phyloP scores from a whole-genome alignment of 2,329 filamentous ascomycete genomes.

The Teratosphaeria nubilosa region DNA sequence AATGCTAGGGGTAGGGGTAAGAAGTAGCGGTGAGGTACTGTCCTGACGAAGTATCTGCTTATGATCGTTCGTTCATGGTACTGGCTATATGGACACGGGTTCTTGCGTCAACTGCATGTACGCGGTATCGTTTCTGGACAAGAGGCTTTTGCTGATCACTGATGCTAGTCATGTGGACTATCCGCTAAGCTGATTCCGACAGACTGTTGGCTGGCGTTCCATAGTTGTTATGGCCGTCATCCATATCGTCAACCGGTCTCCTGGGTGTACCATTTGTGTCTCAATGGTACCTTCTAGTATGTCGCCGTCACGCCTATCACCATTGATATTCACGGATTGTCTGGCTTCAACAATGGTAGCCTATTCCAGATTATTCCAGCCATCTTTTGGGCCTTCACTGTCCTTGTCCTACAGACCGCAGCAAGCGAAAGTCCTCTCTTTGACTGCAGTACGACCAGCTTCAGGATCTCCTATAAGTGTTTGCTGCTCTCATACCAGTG shows the following conservation, averaged over 20 bases:
- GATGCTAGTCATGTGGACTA: too few species aligned
- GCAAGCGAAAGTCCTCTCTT: background rate
- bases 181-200: too few species aligned
- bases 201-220: too few species aligned
- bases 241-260: background rate
- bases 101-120: too few species aligned
- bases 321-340: background rate
- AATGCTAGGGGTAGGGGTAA: conserved; percentile 39
- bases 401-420: background rate
- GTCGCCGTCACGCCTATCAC: background rate
- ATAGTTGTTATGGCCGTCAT: too few species aligned
- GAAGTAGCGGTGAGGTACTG: conserved; percentile 12
- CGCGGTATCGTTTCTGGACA: too few species aligned
- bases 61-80: too few species aligned
- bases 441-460: background rate
- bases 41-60: too few species aligned
- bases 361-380: background rate
- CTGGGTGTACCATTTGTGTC: background rate
- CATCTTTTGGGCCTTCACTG: background rate
- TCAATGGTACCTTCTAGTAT: background rate
- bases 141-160: too few species aligned
- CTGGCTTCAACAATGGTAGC: background rate
- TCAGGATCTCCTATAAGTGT: background rate
- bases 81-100: too few species aligned
- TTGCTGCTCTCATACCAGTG: background rate